Base-by-base conservation (phyloP, 1,284 basidiomycete species). In the Fereydounia khargensis region DNA sequence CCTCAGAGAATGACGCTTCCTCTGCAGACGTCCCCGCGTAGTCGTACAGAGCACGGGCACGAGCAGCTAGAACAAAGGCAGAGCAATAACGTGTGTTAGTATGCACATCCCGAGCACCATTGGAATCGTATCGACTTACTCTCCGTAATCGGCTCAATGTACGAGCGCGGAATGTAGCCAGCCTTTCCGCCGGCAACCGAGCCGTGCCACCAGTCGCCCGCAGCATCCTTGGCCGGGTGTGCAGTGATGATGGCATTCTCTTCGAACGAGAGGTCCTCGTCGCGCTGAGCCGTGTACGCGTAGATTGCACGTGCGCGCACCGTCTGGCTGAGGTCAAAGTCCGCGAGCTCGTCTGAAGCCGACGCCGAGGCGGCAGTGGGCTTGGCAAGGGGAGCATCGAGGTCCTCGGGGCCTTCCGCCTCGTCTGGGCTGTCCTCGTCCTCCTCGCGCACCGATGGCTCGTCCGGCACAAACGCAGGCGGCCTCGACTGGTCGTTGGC, bases 111-210 rank as follows among this genome's bases (percentile, higher is more conserved):
- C n/a, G n/a, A n/a, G n/a, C n/a, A n/a, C n/a, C n/a, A n/a, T n/a
- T n/a, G n/a, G n/a, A n/a, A n/a, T n/a, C n/a, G n/a, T n/a, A n/a
- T 5, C n/a, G 13, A 65, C 55, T 60, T 44, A 56, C 60, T 47
- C 9, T 59, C 42, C 14, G 61, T 47, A 9, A 73, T 61, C 8
- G 41, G 39, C 40, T 51, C 58, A 6, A 74, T 60, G 70, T 96
- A 98, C 1, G 86, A 85, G 71, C 86, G 86, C 0, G 95, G 95
- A 83, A 97, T 89, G 79, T 91, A 85, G 1, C 94, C 94, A 35
- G 84, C 82, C 69, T 82, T 84, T 14, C 86, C 84, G 31, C 81
- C 83, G 34, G 80, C 82, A 16, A 86, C 78, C 9, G 84, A 73
- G 30, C 91, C 94, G 74, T 88, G 90, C 88, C 91, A 92, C 94